A percentile compares a stretch with the other conserved stretches of the same genome.
These are phyloP conservation scores for Fomitopsis pulvina DNA, from an alignment of 768 basidiomycete genomes.

Conservation along the genomic window DNA sequence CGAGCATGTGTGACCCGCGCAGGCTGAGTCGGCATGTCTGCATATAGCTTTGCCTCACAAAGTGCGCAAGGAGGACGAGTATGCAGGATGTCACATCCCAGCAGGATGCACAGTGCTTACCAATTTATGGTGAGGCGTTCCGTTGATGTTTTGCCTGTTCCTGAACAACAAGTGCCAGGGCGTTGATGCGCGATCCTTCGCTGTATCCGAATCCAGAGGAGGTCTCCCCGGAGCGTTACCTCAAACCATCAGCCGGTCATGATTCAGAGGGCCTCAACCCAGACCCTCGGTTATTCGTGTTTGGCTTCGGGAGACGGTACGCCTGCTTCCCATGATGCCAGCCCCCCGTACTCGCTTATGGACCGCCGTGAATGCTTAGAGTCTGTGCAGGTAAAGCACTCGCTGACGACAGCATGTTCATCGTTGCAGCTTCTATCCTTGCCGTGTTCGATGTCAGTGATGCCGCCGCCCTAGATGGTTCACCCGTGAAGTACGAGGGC, in stretches of 20 bases:
- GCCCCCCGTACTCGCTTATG: no score
- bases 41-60: conserved; percentile 1
- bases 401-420: no score
- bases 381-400: no score
- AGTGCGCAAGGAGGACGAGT: conserved; percentile 41
- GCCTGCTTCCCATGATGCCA: background rate
- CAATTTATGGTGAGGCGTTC: conserved; percentile 38
- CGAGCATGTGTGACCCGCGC: background rate
- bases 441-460: no score
- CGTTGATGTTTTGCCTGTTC: background rate
- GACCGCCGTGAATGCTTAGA: no score
- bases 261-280: background rate
- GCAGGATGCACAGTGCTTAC: conserved; percentile 48
- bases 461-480: no score
- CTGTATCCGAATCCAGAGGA: conserved; percentile 32
- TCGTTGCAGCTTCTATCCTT: no score
- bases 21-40: background rate
- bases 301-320: conserved; percentile 3
- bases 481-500: no score
- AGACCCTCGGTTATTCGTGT: background rate
- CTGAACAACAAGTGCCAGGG: conserved; percentile 19
- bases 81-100: conserved; percentile 50
- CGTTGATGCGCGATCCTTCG: conserved; percentile 30
- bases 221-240: conserved; percentile 38
- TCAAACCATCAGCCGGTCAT: conserved; percentile 12